Evolutionary conservation across 257 asterid genomes (phyloP).

Genomic region (Solanum bulbocastanum): DNA sequence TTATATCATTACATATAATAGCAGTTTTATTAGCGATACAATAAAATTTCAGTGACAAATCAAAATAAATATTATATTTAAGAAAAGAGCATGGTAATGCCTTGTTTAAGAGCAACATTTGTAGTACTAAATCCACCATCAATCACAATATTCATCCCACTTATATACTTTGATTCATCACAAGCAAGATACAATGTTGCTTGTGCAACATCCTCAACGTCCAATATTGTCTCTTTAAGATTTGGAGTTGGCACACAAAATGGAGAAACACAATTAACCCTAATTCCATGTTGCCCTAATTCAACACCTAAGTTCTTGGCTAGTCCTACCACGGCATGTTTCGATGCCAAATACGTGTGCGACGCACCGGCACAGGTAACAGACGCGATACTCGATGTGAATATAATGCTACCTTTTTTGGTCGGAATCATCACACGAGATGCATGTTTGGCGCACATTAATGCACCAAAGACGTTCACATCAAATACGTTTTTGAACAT

Average conservation of each 20-base stretch:
- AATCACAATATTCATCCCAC: constrained; percentile 22
- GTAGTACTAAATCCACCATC: constrained; percentile 38
- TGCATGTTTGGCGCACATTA: constrained; percentile 20
- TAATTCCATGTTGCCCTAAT: constrained; percentile 6
- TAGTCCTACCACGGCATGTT: constrained; percentile 5
- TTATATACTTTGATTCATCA: constrained; percentile 21
- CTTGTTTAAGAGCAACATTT: background rate
- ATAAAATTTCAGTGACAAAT: background rate
- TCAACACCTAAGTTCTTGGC: constrained; percentile 19
- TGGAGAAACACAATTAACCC: constrained; percentile 13
- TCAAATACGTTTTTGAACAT: constrained; percentile 10
- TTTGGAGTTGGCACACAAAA: constrained; percentile 11
- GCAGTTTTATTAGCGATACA: background rate
- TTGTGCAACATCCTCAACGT: constrained; percentile 21
- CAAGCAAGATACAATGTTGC: constrained; percentile 20
- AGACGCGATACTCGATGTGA: constrained; percentile 3
- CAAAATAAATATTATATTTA: background rate
- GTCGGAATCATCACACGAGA: constrained; percentile 14
- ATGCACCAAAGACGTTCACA: constrained; percentile 17
- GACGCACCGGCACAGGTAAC: background rate
- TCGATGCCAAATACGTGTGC: constrained; percentile 2
- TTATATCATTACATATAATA: background rate
- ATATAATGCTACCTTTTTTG: constrained; percentile 3
- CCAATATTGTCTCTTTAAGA: constrained; percentile 8
- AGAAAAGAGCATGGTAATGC: background rate